Evolutionary conservation across 2,329 filamentous ascomycete species (phyloP), one percentile per base, ranked within the genome.

Genomic region (Plenodomus biglobosus): DNA sequence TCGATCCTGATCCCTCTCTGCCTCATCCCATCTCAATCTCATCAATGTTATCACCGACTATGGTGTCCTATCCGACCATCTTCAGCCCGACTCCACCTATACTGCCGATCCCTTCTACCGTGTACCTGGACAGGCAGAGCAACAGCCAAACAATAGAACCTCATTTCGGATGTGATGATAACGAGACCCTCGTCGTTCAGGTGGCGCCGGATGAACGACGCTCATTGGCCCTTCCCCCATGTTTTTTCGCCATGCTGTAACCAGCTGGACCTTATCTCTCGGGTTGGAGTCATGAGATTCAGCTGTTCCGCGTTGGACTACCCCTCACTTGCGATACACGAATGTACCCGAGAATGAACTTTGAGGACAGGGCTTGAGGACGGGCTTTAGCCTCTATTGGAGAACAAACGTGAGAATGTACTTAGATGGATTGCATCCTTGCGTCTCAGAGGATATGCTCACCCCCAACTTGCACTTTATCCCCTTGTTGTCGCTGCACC

Each of bases 191-290:
- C 48, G 40, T 40, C 19, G 18, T 37, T 37, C 38, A 38, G 52
- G 47, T 42, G 50, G 39, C 37, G 38, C 32, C 39, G 18, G 40
- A 5, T 10, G 6, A 8, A 2, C n/a, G 22, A 2, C 18, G 16
- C 24, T 40, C 38, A 53, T 56, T 56, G 47, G 50, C 41, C 36
- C 13, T n/a, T 52, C 48, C 48, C 48, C 51, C 48, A 53, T 53
- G 38, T 50, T 53, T 51, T 39, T 11, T 27, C 36, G 21, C 35
- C 20, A 16, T n/a, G n/a, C n/a, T n/a, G n/a, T n/a, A n/a, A n/a
- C n/a, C n/a, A n/a, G n/a, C n/a, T n/a, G n/a, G n/a, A n/a, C n/a
- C 42, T 17, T 45, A 32, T 32, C 46, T 48, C 56, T n/a, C n/a
- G n/a, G n/a, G n/a, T n/a, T 45, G 42, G 43, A 42, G 44, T 24